Conservation (phyloP, 306 rosid species). For the Urtica urens region DNA sequence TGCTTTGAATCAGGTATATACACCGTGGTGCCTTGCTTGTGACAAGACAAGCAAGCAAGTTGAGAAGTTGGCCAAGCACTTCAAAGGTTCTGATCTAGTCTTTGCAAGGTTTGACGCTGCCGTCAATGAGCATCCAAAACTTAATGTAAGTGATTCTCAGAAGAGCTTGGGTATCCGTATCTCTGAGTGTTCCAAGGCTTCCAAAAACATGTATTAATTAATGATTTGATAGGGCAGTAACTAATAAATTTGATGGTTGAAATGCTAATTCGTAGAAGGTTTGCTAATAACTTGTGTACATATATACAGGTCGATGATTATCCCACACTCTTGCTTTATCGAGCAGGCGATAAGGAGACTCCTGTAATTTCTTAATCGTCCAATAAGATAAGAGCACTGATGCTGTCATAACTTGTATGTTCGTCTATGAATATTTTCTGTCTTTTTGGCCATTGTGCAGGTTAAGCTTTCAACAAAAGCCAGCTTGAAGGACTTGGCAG, state of each 20-base stretch:
- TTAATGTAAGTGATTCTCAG: constrained; percentile 43
- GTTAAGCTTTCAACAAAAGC: constrained; percentile 59
- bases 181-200: no score
- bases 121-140: constrained; percentile 73
- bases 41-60: constrained; percentile 72
- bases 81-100: constrained; percentile 54
- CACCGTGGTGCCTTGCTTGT: constrained; percentile 90
- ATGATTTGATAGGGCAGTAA: neutral
- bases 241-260: neutral
- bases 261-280: neutral
- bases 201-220: neutral
- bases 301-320: constrained; percentile 55
- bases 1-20: constrained; percentile 49
- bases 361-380: constrained; percentile 43
- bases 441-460: constrained; percentile 33
- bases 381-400: neutral
- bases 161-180: neutral
- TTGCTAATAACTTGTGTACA: neutral
- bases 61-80: constrained; percentile 82
- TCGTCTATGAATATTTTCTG: no score
- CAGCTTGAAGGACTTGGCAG: constrained; percentile 75
- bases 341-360: constrained; percentile 48
- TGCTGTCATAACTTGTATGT: constrained; percentile 1
- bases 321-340: constrained; percentile 63
- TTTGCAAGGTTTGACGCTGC: constrained; percentile 74